Conservation (phyloP, 2,329 filamentous ascomycete genomes). For the Sordariomycetes sp. region DNA sequence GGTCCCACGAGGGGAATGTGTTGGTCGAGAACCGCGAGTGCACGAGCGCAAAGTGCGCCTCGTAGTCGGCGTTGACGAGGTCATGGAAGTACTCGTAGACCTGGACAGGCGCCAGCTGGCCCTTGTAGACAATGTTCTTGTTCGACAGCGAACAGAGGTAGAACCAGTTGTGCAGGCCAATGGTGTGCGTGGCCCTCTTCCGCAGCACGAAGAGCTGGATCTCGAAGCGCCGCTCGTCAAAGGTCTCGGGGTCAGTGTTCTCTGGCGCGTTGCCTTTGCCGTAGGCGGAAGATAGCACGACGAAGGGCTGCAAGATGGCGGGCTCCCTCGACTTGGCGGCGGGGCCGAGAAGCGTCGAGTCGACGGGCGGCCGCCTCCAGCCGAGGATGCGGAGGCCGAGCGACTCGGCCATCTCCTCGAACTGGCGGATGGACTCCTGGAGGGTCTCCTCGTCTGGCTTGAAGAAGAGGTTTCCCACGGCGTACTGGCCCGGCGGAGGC, state of each 20-base stretch:
- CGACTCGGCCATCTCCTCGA: conserved; percentile 86
- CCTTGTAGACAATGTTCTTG: conserved; percentile 99
- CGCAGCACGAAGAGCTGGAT: conserved; percentile 87
- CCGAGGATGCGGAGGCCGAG: conserved; percentile 84
- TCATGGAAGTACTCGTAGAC: conserved; percentile 98
- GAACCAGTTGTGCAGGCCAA: conserved; percentile 97
- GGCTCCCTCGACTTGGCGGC: conserved; percentile 91
- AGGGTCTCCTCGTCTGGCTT: conserved; percentile 88
- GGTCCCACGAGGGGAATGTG: conserved; percentile 97
- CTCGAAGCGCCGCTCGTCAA: conserved; percentile 81
- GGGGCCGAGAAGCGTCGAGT: conserved; percentile 86
- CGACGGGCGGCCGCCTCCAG: conserved; percentile 91
- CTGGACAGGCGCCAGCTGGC: conserved; percentile 85
- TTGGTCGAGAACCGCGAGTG: conserved; percentile 98
- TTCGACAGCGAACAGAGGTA: conserved; percentile 94
- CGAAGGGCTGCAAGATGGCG: conserved; percentile 88
- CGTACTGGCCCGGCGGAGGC: conserved; percentile 85
- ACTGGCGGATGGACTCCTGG: conserved; percentile 81
- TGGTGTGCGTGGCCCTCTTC: conserved; percentile 89
- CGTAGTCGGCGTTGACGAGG: conserved; percentile 91
- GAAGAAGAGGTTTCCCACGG: conserved; percentile 96
- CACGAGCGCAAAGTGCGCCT: conserved; percentile 92
- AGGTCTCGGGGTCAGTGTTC: conserved; percentile 65
- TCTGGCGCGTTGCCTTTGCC: conserved; percentile 71
- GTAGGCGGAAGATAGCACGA: conserved; percentile 79